A percentile compares a stretch with the other conserved stretches of the same genome.
Conservation (phyloP, 805 yeast genomes). For the Metschnikowia shivogae region DNA sequence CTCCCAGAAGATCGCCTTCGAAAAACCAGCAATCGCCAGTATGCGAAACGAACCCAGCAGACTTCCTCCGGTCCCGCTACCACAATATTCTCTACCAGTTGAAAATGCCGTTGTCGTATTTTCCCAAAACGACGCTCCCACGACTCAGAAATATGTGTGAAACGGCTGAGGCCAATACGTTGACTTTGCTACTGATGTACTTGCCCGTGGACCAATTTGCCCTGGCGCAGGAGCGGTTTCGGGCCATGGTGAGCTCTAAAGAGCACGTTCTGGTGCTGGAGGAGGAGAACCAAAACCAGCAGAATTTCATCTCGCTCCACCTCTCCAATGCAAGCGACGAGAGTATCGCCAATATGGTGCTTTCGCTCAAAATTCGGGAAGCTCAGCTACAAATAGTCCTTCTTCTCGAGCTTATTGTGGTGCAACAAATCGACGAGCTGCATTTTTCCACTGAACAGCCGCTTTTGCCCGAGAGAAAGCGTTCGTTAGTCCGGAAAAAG, state of each 20-base stretch:
- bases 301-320: background rate
- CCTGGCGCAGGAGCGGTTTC: conserved; percentile 1
- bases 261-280: background rate
- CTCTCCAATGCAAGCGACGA: conserved; percentile 12
- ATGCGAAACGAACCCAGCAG: conserved; percentile 23
- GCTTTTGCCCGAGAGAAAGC: conserved; percentile 11
- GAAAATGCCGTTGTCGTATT: conserved; percentile 38
- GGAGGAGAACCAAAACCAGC: conserved; percentile 1
- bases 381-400: conserved; percentile 52
- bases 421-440: conserved; percentile 34
- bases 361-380: conserved; percentile 49
- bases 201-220: conserved; percentile 26
- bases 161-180: conserved; percentile 16
- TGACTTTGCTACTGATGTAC: conserved; percentile 27
- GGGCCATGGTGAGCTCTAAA: background rate
- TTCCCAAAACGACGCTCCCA: conserved; percentile 48
- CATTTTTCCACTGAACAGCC: conserved; percentile 22
- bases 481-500: conserved; percentile 21
- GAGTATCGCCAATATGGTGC: conserved; percentile 25
- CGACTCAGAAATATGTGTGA: conserved; percentile 43
- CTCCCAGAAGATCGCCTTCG: background rate
- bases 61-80: conserved; percentile 32
- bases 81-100: conserved; percentile 35
- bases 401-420: conserved; percentile 41
- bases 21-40: conserved; percentile 13